These are phyloP conservation scores for Cubamyces lactineus DNA, from an alignment of 768 basidiomycete genomes.

Conservation along the genomic window DNA sequence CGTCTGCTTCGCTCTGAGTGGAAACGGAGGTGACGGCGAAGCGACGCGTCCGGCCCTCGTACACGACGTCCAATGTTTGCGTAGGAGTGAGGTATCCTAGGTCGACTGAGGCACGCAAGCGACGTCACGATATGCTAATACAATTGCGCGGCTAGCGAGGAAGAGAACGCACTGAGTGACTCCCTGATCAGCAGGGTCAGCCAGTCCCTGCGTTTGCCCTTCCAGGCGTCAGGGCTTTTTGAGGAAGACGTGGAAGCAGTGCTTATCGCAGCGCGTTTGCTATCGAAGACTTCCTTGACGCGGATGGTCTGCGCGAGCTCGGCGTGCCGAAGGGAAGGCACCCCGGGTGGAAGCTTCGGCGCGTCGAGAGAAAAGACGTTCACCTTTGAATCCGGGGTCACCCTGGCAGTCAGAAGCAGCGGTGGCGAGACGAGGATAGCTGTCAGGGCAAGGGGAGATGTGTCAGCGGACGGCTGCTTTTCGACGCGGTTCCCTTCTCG, in stretches of 20 bases:
- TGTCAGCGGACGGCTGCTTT: not conserved
- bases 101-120: slow-evolving; percentile 52
- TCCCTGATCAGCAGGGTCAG: slow-evolving; percentile 68
- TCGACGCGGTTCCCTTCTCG: not conserved
- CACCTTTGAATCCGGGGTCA: slow-evolving; percentile 52
- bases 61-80: slow-evolving; percentile 64
- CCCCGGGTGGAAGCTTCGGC: slow-evolving; percentile 42
- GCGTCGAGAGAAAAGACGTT: slow-evolving; percentile 46
- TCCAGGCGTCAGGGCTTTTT: slow-evolving; percentile 21
- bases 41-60: slow-evolving; percentile 60
- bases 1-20: slow-evolving; percentile 21
- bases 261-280: slow-evolving; percentile 9
- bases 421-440: slow-evolving; percentile 60
- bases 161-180: slow-evolving; percentile 55
- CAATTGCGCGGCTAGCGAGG: slow-evolving; percentile 3
- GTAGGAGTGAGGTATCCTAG: slow-evolving; percentile 65
- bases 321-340: slow-evolving; percentile 54
- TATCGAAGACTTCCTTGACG: slow-evolving; percentile 49
- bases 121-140: slow-evolving; percentile 1
- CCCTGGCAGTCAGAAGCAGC: slow-evolving; percentile 61
- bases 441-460: slow-evolving; percentile 33
- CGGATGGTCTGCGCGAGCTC: slow-evolving; percentile 56
- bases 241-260: slow-evolving; percentile 2
- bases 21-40: slow-evolving; percentile 60
- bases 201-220: slow-evolving; percentile 62